phyloP scores from a whole-genome alignment of 208 protist species.

The Baffinella frigidus region DNA sequence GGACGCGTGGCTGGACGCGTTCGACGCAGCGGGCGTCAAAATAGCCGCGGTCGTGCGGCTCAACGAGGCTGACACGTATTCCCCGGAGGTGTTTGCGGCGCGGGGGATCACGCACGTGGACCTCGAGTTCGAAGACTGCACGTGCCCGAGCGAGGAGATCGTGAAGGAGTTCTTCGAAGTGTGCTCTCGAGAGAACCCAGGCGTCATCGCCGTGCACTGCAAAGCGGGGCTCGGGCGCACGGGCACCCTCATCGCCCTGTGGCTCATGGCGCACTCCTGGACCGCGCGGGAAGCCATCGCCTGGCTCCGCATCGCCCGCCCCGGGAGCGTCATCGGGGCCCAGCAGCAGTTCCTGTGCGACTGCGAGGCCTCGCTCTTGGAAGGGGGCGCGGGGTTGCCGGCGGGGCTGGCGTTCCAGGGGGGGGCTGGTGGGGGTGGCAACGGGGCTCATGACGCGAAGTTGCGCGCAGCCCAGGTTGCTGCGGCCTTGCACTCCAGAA shows the following conservation, averaged over 20 bases:
- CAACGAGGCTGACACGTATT: background rate
- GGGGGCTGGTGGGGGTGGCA: too few relatives aligned
- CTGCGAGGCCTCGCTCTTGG: too few relatives aligned
- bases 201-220: constrained; percentile 38
- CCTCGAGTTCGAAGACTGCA: constrained; percentile 28
- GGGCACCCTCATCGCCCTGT: background rate
- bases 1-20: too few relatives aligned
- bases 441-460: too few relatives aligned
- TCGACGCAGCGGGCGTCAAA: too few relatives aligned
- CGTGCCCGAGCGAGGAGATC: background rate
- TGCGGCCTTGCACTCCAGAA: too few relatives aligned
- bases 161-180: background rate
- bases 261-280: background rate
- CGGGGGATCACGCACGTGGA: constrained; percentile 11
- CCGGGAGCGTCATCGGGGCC: background rate
- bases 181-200: background rate
- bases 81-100: background rate
- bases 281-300: background rate
- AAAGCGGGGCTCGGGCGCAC: constrained; percentile 27
- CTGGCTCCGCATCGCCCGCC: background rate
- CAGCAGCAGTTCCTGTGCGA: constrained; percentile 41
- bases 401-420: too few relatives aligned
- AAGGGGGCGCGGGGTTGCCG: too few relatives aligned
- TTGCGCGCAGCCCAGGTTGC: too few relatives aligned
- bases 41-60: constrained; percentile 7